A percentile compares a stretch with the other conserved stretches of the same genome.
Evolutionary conservation across 257 asterid species (phyloP).

Genomic region (Solanum pinnatisectum): DNA sequence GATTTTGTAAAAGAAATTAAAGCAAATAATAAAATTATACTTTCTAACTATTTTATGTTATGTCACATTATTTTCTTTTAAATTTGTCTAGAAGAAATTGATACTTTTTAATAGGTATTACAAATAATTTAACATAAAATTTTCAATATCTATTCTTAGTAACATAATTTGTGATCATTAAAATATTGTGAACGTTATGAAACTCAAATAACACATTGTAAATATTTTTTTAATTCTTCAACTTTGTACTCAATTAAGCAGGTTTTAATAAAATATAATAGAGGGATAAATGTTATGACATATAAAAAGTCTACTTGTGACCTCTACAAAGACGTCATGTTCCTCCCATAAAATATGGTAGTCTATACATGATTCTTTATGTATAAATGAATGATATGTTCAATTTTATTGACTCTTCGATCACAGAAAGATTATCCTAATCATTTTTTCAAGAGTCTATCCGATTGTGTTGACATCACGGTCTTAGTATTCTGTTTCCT

Average conservation of each 20-base stretch:
- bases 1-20: neutral
- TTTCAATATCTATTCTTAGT: neutral
- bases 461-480: neutral
- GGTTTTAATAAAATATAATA: neutral
- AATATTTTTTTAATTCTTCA: neutral
- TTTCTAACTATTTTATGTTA: neutral
- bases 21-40: neutral
- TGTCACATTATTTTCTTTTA: neutral
- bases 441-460: neutral
- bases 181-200: neutral
- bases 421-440: neutral
- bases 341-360: neutral
- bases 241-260: neutral
- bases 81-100: neutral
- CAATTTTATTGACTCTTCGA: neutral
- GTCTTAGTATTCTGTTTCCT: neutral
- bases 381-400: neutral
- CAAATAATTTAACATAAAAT: neutral
- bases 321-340: neutral
- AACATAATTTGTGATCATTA: neutral
- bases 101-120: neutral
- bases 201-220: neutral
- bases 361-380: neutral
- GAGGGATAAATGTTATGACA: neutral
- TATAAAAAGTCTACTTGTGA: neutral